Evolutionary conservation across 108 stramenopile genomes (phyloP).

Genomic region (Cyclotella atomus): DNA sequence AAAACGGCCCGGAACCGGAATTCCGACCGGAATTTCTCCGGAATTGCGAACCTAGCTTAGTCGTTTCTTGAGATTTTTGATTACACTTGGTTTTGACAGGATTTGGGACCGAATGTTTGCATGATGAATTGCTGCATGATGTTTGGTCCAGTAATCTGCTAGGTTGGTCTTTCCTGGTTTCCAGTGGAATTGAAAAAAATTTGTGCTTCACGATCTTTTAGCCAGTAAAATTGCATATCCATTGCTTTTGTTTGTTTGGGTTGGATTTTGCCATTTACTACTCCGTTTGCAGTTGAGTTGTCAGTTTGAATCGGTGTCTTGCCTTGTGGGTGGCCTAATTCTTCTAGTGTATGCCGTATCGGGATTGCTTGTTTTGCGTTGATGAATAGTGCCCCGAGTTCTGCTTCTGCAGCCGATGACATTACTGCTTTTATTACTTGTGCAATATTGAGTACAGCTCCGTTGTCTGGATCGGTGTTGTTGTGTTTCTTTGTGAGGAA

Average conservation of each 20-base stretch:
- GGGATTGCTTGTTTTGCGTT: conserved; percentile 36
- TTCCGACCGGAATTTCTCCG: too few relatives aligned
- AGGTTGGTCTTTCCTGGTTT: neutral
- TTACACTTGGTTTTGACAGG: neutral
- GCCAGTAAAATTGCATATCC: conserved; percentile 1
- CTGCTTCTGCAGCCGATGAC: conserved; percentile 50
- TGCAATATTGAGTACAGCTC: conserved; percentile 23
- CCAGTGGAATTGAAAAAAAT: neutral
- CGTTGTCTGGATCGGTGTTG: conserved; percentile 23
- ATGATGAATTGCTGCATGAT: conserved; percentile 2
- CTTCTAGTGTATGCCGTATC: conserved; percentile 17
- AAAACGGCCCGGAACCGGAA: too few relatives aligned
- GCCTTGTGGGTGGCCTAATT: conserved; percentile 11
- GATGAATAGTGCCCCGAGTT: conserved; percentile 41
- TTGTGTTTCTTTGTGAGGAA: conserved; percentile 15
- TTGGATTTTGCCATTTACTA: conserved; percentile 34
- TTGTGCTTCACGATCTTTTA: neutral
- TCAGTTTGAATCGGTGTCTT: conserved; percentile 21
- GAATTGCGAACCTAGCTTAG: too few relatives aligned
- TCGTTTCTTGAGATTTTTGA: neutral
- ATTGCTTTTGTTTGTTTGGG: neutral
- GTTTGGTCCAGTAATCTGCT: conserved; percentile 5
- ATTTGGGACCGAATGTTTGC: neutral
- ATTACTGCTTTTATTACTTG: conserved; percentile 32
- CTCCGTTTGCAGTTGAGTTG: conserved; percentile 50